Evolutionary conservation across 257 asterid species (phyloP), one percentile per base, ranked within the genome.

Genomic region (Asclepias syriaca): DNA sequence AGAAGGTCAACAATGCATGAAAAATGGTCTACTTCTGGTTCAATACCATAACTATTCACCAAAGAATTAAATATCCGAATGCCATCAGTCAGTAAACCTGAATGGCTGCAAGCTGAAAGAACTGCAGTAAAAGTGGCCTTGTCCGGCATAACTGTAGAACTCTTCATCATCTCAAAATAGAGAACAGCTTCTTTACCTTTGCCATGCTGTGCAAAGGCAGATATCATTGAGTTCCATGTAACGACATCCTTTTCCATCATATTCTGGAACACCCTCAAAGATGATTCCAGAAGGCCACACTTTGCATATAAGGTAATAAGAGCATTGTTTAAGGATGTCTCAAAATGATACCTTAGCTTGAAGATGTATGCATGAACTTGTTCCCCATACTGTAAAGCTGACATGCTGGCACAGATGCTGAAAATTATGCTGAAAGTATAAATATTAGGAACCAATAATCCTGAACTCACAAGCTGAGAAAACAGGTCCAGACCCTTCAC

Each of bases 71-170:
- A 92, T 27, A 92, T 82, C 61, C 69, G 74, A 78, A 86, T 78
- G 16, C 88, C 98, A 16, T 87, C 90, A 16, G 77, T 55, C 68
- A 92, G 87, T 72, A 88, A 78, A 71, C 97, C 97, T 5, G 98
- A 86, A 60, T 84, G 96, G 77, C 97, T 92, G 80, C 97, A 88
- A 76, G 97, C 98, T 19, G 98, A 86, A 65, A 92, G 95, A 60
- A 90, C 86, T 50, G 90, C 92, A 43, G 94, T 92, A 75, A 88
- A 90, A 19, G 97, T 90, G 50, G 97, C 92, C 59, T 80, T 81
- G 77, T 92, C 97, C 5, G 96, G 98, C 74, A 43, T 69, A 21
- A 78, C 75, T 32, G 68, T 71, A 66, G 77, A 81, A 56, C 67
- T 29, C 72, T 61, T 86, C 98, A 92, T 88, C 76, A 75, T 67